Base-by-base conservation (phyloP, 2,329 filamentous ascomycete species). In the Pyrenophora tritici-repentis region DNA sequence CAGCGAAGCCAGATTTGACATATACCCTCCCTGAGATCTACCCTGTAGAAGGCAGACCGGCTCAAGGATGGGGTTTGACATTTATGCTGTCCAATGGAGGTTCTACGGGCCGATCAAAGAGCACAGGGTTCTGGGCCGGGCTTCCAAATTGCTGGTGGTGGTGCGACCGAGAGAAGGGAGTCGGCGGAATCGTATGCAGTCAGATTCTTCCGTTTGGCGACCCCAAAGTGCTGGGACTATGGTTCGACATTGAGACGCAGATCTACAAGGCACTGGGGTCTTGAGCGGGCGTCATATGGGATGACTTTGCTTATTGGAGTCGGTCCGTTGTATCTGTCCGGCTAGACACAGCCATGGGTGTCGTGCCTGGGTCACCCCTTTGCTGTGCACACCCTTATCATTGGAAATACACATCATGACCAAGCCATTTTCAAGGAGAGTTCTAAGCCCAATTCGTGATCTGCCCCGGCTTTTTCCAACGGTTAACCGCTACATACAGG, bases 61-160 rank as follows among this genome's bases (percentile, higher is more conserved):
- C 83, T 0, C 83, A 87, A 65, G 86, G 86, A 8, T 87, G 83
- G 83, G 85, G 85, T 0, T 66, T 88, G 33, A 81, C 78, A 0
- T 85, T 85, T 48, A 80, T 85, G 79, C 64, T 84, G 14, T 79
- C 58, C 7, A 65, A 67, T 13, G 62, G 59, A 40, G 61, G 62
- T 24, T 40, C 53, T n/a, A 66, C 62, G 10, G 64, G 64, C 16
- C 52, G 60, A 32, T 59, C 57, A 8, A 62, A 58, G 47, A 70
- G 73, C 1, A 83, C 81, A 0, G 82, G 59, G 0, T 77, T 75
- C 53, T 86, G 85, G 84, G 81, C 81, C 0, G 84, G 39, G 22
- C 39, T 49, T 16, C 46, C 46, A n/a, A 38, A 38, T 20, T 37
- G 32, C 34, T 38, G 38, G 38, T 49, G 13, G 43, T 33, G 43